Evolutionary conservation across 352 stramenopile species (phyloP).

Genomic region (Phytophthora ohioensis): DNA sequence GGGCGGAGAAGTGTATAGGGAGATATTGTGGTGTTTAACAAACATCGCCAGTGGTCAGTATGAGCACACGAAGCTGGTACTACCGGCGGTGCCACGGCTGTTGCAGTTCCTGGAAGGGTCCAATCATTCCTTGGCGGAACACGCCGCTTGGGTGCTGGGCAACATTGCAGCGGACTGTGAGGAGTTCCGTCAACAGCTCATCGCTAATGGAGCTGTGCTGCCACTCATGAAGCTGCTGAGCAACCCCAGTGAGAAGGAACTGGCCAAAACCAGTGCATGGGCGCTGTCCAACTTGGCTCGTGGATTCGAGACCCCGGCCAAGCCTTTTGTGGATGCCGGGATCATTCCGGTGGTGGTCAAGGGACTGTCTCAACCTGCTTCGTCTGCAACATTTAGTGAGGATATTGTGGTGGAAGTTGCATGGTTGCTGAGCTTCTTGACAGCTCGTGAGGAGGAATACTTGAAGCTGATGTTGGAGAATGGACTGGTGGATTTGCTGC

Average conservation of each 20-base stretch:
- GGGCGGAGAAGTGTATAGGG: constrained; percentile 75
- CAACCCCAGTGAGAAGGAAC: constrained; percentile 14
- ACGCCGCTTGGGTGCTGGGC: constrained; percentile 82
- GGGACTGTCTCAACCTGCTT: constrained; percentile 46
- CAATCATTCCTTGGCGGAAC: constrained; percentile 71
- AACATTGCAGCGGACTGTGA: constrained; percentile 90
- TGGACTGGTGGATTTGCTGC: constrained; percentile 56
- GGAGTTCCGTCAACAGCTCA: constrained; percentile 85
- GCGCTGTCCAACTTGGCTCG: constrained; percentile 40
- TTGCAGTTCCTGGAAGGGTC: constrained; percentile 74
- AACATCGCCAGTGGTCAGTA: constrained; percentile 88
- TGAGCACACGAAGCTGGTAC: constrained; percentile 83
- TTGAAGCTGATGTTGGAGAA: constrained; percentile 74
- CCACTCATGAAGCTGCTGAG: constrained; percentile 18
- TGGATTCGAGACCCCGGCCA: constrained; percentile 75
- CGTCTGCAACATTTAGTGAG: constrained; percentile 46
- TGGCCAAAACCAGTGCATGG: constrained; percentile 52
- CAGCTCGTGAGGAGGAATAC: constrained; percentile 77
- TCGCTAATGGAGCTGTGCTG: constrained; percentile 58
- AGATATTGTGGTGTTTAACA: constrained; percentile 86
- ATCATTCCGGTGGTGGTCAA: constrained; percentile 60
- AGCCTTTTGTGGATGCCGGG: constrained; percentile 79
- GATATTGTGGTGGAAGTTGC: constrained; percentile 78
- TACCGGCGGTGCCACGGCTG: constrained; percentile 78
- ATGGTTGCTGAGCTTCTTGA: constrained; percentile 91